Evolutionary conservation across 139 green algal species (phyloP).

Genomic region (Diplosphaera chodatii): DNA sequence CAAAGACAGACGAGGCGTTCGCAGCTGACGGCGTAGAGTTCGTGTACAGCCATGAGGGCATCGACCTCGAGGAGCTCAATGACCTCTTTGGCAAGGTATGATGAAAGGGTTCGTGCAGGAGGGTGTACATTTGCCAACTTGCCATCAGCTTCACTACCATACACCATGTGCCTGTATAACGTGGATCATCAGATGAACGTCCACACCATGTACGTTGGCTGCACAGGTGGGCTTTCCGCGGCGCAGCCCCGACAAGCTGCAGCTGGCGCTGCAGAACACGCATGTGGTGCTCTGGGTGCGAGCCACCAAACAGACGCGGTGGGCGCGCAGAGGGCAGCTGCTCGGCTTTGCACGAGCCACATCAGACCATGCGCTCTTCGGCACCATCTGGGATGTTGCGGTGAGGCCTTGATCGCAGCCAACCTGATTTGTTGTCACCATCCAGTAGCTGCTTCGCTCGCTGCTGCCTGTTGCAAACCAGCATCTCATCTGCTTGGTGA

Average conservation of each 20-base stretch:
- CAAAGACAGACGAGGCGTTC: conserved; percentile 62
- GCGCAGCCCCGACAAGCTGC: conserved; percentile 60
- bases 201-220: too few species aligned
- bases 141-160: too few species aligned
- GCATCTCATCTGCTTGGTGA: too few species aligned
- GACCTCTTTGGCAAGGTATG: conserved; percentile 78
- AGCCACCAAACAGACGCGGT: conserved; percentile 34
- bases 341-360: conserved; percentile 81
- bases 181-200: too few species aligned
- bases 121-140: too few species aligned
- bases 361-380: conserved; percentile 66
- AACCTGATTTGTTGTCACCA: too few species aligned
- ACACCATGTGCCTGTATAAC: too few species aligned
- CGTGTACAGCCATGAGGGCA: conserved; percentile 45
- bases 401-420: too few species aligned
- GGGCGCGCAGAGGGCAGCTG: conserved; percentile 53
- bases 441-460: too few species aligned
- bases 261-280: conserved; percentile 66
- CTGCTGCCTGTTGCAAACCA: too few species aligned
- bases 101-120: too few species aligned
- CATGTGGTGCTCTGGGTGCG: conserved; percentile 66
- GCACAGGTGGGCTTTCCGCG: conserved; percentile 78
- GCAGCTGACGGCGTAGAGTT: conserved; percentile 62
- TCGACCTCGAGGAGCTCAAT: conserved; percentile 72
- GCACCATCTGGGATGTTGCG: conserved; percentile 86